Evolutionary conservation across 306 rosid species (phyloP).

Genomic region (Ormosia emarginata): DNA sequence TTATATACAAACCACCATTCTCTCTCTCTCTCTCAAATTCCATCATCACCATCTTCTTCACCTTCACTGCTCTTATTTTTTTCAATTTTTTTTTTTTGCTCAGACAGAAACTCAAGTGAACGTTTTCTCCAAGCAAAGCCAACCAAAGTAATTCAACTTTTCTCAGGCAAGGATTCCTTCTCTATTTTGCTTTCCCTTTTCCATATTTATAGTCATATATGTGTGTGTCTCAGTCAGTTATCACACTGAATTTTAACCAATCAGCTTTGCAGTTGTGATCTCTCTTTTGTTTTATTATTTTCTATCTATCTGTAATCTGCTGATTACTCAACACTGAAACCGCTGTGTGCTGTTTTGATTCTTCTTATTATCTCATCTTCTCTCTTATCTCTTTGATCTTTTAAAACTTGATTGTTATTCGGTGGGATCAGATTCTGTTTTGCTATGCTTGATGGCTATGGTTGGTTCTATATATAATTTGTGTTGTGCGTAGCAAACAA

Average conservation of each 20-base stretch:
- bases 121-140: conserved; percentile 23
- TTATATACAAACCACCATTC: background rate
- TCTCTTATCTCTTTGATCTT: background rate
- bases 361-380: background rate
- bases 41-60: background rate
- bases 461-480: background rate
- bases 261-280: background rate
- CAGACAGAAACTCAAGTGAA: background rate
- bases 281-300: background rate
- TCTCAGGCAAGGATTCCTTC: conserved; percentile 43
- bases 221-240: background rate
- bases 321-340: background rate
- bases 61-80: background rate
- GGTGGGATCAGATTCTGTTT: conserved; percentile 8
- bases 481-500: background rate
- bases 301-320: background rate
- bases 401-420: conserved; percentile 5
- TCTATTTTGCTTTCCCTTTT: background rate
- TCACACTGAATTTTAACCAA: background rate
- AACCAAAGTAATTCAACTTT: conserved; percentile 23
- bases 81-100: background rate
- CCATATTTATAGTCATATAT: background rate
- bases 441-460: background rate
- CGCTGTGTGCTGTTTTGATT: conserved; percentile 5
- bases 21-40: conserved; percentile 11